phyloP scores from a whole-genome alignment of 345 rosid species.

The Erysimum cheiranthoides region DNA sequence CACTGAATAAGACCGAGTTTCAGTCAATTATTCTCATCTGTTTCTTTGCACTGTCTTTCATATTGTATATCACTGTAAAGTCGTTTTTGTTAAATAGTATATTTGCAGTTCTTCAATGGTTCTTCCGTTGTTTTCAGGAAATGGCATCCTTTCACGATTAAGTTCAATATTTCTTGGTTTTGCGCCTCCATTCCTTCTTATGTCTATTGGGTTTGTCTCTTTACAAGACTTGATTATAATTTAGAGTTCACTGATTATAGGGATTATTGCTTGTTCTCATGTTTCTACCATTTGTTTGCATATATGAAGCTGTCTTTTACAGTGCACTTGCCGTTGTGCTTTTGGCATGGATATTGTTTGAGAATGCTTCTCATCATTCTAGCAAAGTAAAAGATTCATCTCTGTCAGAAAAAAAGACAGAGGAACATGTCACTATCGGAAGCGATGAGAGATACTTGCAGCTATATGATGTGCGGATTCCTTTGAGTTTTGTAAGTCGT shows the following conservation, averaged over 20 bases:
- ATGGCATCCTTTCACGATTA: constrained; percentile 74
- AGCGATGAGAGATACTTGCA: constrained; percentile 70
- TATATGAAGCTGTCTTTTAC: constrained; percentile 95
- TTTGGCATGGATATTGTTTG: constrained; percentile 84
- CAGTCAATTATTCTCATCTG: no score
- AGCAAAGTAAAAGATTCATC: constrained; percentile 51
- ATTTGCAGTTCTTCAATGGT: no score
- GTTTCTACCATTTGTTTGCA: constrained; percentile 48
- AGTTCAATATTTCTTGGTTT: constrained; percentile 90
- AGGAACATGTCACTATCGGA: constrained; percentile 51
- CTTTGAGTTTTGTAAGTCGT: constrained; percentile 77
- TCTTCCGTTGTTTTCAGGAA: no score
- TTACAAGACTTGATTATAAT: neutral
- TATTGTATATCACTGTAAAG: no score
- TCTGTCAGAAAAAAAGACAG: constrained; percentile 46
- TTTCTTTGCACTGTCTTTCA: no score
- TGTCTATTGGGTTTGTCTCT: constrained; percentile 79
- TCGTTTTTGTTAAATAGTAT: no score
- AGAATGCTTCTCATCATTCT: constrained; percentile 65
- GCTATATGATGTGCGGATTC: constrained; percentile 86
- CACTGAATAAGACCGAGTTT: no score
- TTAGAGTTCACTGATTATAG: constrained; percentile 15
- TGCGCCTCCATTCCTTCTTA: constrained; percentile 87
- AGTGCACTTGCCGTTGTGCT: constrained; percentile 81
- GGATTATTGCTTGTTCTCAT: constrained; percentile 27